A percentile compares a stretch with the other conserved stretches of the same genome.
These are phyloP conservation scores for Terana coerulea DNA, from an alignment of 768 basidiomycete species.

Conservation along the genomic window DNA sequence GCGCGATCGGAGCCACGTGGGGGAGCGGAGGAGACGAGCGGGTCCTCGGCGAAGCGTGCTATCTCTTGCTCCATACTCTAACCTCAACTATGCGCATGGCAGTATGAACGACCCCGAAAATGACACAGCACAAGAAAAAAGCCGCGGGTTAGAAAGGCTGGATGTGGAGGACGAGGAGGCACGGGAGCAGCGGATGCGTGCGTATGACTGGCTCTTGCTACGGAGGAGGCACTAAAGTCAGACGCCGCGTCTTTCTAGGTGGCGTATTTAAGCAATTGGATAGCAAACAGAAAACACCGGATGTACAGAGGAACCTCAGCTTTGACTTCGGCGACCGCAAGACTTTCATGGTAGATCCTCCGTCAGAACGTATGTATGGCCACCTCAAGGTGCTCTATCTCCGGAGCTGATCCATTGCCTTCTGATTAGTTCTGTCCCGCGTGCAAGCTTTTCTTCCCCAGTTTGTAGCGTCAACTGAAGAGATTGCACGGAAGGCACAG, in stretches of 20 bases:
- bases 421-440: slow-evolving; percentile 52
- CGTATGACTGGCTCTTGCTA: slow-evolving; percentile 7
- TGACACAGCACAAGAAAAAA: slow-evolving; percentile 7
- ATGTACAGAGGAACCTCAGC: neutral
- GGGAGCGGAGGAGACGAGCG: slow-evolving; percentile 2
- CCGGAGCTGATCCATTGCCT: neutral
- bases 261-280: slow-evolving; percentile 17
- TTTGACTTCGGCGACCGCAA: slow-evolving; percentile 22
- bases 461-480: slow-evolving; percentile 59
- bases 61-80: slow-evolving; percentile 3
- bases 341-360: slow-evolving; percentile 19
- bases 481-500: slow-evolving; percentile 42
- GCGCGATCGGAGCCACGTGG: slow-evolving; percentile 1
- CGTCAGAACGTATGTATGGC: slow-evolving; percentile 20
- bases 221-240: neutral
- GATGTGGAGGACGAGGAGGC: slow-evolving; percentile 17
- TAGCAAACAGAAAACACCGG: neutral
- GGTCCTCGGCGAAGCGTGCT: neutral
- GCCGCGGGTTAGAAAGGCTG: slow-evolving; percentile 8
- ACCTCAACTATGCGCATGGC: slow-evolving; percentile 8
- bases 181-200: slow-evolving; percentile 17
- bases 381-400: neutral
- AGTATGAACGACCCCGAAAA: slow-evolving; percentile 13
- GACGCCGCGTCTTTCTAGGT: slow-evolving; percentile 3
- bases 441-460: slow-evolving; percentile 66